Evolutionary conservation across 2,329 filamentous ascomycete genomes (phyloP), one percentile per base, ranked within the genome.

Genomic region (Clarireedia monteithiana): DNA sequence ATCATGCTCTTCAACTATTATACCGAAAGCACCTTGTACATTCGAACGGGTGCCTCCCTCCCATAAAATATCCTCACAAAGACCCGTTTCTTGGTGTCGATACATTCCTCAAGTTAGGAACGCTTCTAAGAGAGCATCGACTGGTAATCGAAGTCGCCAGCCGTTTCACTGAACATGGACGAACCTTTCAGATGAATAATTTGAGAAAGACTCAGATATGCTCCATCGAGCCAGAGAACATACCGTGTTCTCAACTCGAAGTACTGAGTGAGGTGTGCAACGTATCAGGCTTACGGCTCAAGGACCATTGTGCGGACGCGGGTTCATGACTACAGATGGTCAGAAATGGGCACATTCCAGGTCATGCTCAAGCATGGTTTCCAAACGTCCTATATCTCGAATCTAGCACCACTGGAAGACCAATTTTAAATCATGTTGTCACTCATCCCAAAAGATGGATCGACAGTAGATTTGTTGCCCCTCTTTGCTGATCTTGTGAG

Each of bases 41-140:
- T 36, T 48, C 30, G 9, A 48, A 48, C 23, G 47, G 47, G 9
- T 34, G 24, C 23, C 47, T 38, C n/a, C 47, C 47, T 17, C 47
- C 47, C 9, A 48, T 9, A 20, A 48, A 23, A 38, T 38, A 48
- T 15, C 47, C 47, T 4, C 47, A 80, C 67, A 73, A 73, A 55
- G 81, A 83, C 58, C 75, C 73, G 0, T 61, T 83, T 54, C 66
- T 82, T 5, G 80, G 80, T 5, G 61, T 75, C 30, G 77, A 80
- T 64, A 66, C 74, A 40, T 68, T 80, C 52, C 62, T 68, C 24
- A 60, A 67, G 23, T 71, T 73, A 56, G 59, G 73, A 23, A 63
- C 65, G 10, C 70, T 72, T 14, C 58, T 72, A 58, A 72, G 70
- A 14, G 62, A 65, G 12, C 51, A 45, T 15, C 44, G 23, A 5